Evolutionary conservation across 1,139 yeast genomes (phyloP), one percentile per base, ranked within the genome.

Genomic region (Scheffersomyces segobiensis): DNA sequence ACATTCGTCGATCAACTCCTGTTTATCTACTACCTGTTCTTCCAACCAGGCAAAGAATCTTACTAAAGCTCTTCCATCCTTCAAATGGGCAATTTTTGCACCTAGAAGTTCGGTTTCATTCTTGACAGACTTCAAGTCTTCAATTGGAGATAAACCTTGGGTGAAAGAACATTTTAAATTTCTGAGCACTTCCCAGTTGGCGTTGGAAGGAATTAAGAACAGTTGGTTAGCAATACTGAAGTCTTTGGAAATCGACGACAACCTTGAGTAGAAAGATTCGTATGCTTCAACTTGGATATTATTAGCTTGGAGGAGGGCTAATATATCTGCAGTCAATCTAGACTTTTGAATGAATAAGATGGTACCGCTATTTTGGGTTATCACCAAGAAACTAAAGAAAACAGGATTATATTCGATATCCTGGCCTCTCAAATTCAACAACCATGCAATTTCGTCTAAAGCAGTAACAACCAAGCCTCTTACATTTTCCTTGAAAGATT

Each of bases 381-480:
- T 77, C 19, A 92, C 78, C 60, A 92, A 80, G 70, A 91, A 95
- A 53, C 96, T 81, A 76, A 85, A 93, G 72, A 96, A 96, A 18
- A 96, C 95, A 1, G 99, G 99, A 70, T 93, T 95, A 74, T 80
- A 96, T 50, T 87, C 89, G 63, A 95, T 91, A 71, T 91, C 96
- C 60, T 76, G 79, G 20, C 98, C 98, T 66, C 98, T 84, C 63
- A 95, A 79, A 69, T 95, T 95, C 70, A 93, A 83, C 58, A 93
- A 76, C 98, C 98, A 93, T 8, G 98, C 97, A 61, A 93, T 84
- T 69, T 95, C 97, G 75, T 95, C 99, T 60, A 92, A 77, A 0
- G 97, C 90, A 52, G 88, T 82, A 8, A 92, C 79, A 6, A 91
- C 84, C 62, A 91, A 62, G 59, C 81, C 78, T 62, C 71, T 66